These are phyloP conservation scores for Mortierella hygrophila DNA, from an alignment of 192 early-diverging fungal genomes.

Conservation along the genomic window DNA sequence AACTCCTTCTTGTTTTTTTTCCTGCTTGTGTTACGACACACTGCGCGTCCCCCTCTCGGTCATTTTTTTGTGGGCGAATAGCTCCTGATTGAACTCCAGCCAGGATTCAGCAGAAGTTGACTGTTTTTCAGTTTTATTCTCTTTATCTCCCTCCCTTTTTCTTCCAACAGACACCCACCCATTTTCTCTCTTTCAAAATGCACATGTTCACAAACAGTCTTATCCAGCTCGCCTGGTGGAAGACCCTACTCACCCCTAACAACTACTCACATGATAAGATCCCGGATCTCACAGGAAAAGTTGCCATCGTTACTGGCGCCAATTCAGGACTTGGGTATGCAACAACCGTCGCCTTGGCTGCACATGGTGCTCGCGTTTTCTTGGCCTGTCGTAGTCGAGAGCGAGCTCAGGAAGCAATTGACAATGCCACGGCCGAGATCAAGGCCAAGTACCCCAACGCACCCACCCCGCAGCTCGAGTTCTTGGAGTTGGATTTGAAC, in stretches of 20 bases:
- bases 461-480: conserved; percentile 42
- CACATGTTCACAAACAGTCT: neutral
- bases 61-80: too few species aligned
- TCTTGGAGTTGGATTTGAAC: conserved; percentile 46
- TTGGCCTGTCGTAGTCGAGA: conserved; percentile 25
- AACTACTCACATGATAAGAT: conserved; percentile 40
- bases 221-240: conserved; percentile 9
- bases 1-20: too few species aligned
- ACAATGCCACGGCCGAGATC: conserved; percentile 32
- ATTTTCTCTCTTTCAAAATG: neutral
- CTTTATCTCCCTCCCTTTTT: neutral
- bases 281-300: conserved; percentile 55
- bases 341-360: conserved; percentile 32
- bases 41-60: too few species aligned
- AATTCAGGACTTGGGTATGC: conserved; percentile 58
- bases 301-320: conserved; percentile 64
- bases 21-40: too few species aligned
- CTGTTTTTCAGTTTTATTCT: neutral
- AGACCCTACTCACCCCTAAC: neutral
- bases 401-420: conserved; percentile 15
- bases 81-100: too few species aligned
- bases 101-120: too few species aligned
- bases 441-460: conserved; percentile 15
- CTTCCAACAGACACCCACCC: neutral
- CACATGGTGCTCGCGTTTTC: conserved; percentile 40